Evolutionary conservation across 2,329 filamentous ascomycete species (phyloP).

Genomic region (Rasamsonia emersonii): DNA sequence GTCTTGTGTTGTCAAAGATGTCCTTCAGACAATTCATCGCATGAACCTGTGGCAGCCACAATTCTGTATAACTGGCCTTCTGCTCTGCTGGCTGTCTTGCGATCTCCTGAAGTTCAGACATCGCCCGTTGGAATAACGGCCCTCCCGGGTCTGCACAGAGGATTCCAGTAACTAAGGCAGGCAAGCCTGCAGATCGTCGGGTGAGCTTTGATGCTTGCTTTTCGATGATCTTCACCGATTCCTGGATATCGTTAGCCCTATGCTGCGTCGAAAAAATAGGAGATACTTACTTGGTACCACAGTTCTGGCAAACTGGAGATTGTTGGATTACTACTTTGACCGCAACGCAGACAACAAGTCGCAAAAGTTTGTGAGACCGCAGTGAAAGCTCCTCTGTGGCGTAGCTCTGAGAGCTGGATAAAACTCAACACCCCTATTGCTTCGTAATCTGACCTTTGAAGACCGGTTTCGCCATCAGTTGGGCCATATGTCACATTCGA

Average conservation of each 20-base stretch:
- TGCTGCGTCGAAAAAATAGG: slow-evolving; percentile 6
- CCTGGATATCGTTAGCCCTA: slow-evolving; percentile 14
- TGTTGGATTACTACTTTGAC: slow-evolving; percentile 41
- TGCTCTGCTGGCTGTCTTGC: slow-evolving; percentile 24
- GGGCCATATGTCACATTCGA: slow-evolving; percentile 45
- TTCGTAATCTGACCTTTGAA: slow-evolving; percentile 51
- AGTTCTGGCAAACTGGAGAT: slow-evolving; percentile 45
- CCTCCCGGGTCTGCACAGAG: slow-evolving; percentile 53
- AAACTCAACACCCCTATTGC: slow-evolving; percentile 68
- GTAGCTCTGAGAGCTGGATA: slow-evolving; percentile 68
- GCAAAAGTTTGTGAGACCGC: slow-evolving; percentile 85
- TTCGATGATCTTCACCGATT: slow-evolving; percentile 60
- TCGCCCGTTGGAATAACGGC: slow-evolving; percentile 32
- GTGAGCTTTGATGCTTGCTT: slow-evolving; percentile 72
- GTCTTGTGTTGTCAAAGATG: slow-evolving; percentile 73
- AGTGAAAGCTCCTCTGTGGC: slow-evolving; percentile 88
- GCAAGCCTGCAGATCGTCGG: slow-evolving; percentile 82
- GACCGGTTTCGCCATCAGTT: slow-evolving; percentile 31
- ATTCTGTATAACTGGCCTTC: slow-evolving; percentile 27
- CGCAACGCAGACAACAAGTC: slow-evolving; percentile 62
- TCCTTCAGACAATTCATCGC: slow-evolving; percentile 90
- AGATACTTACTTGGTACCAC: slow-evolving; percentile 60
- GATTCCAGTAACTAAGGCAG: slow-evolving; percentile 75
- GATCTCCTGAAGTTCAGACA: slow-evolving; percentile 32
- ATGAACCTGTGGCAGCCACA: slow-evolving; percentile 78